These are phyloP conservation scores for Penicillium sp. DNA, from an alignment of 2,329 filamentous ascomycete genomes.

Conservation along the genomic window DNA sequence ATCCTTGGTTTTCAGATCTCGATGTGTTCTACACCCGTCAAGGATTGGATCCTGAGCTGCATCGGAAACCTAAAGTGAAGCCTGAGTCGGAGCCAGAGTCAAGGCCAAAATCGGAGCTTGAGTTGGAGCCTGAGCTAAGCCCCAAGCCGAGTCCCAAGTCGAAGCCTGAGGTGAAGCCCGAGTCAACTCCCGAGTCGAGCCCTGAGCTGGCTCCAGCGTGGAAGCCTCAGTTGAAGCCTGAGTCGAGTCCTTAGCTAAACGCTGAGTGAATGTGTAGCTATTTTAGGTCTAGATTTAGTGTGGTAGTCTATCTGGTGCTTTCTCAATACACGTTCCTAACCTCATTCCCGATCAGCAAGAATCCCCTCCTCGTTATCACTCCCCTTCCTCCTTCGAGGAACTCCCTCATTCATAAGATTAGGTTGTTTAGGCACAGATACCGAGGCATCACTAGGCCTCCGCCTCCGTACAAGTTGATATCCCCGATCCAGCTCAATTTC, in stretches of 20 bases:
- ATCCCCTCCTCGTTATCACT: conserved; percentile 22
- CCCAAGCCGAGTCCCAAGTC: no score
- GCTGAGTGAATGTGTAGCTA: neutral
- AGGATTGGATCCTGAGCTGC: no score
- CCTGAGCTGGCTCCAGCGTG: no score
- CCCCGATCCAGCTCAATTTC: conserved; percentile 85
- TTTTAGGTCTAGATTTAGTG: neutral
- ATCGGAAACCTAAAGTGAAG: no score
- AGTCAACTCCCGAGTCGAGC: no score
- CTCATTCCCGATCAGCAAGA: conserved; percentile 13
- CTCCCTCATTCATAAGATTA: conserved; percentile 31
- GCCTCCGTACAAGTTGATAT: conserved; percentile 72
- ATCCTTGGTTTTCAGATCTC: neutral
- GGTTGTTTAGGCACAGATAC: conserved; percentile 10
- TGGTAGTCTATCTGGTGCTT: neutral
- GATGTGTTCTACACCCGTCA: neutral
- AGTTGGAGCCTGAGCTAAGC: no score
- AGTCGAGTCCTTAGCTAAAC: no score
- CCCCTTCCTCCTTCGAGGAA: conserved; percentile 26
- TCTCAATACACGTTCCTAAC: neutral
- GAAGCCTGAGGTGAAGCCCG: no score
- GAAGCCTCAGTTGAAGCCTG: no score
- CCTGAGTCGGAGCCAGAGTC: no score
- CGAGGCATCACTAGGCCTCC: conserved; percentile 32
- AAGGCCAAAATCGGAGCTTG: no score